Base-by-base conservation (phyloP, 345 rosid species). In the Pseudoturritis turrita region DNA sequence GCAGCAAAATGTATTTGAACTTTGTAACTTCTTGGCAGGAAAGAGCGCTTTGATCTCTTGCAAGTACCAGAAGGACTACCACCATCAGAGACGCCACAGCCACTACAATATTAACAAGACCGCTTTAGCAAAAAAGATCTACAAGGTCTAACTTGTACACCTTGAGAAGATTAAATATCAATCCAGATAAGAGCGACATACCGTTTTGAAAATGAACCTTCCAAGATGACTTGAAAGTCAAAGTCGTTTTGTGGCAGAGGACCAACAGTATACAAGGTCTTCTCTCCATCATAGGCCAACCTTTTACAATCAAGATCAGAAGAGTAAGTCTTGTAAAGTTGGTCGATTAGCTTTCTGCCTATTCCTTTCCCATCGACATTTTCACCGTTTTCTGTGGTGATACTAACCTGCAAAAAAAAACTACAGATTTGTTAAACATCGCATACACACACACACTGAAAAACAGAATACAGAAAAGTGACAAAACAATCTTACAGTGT, bases 281-380 rank as follows among this genome's bases (percentile, higher is more conserved):
- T 87, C 50, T 87, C 96, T 33, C 98, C 97, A 81, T 94, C 98
- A 73, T 87, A 94, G 14, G 91, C 95, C 76, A 89, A 77, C 40
- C 65, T 77, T 72, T 83, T 94, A 54, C 83, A 78, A 60, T 68
- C 81, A 49, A 90, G 85, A 36, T 86, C 96, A 40, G 87, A 77
- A 33, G 81, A 72, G 78, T 87, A 94, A 1, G 87, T 89, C 70
- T 80, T 83, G 81, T 84, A 84, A 61, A 91, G 88, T 65, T 68
- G 84, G 40, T 89, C 89, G 35, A 91, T 82, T 37, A 90, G 60
- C 74, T 85, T 91, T 77, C 97, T 84, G 37, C 92, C 83, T 69
- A 90, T 82, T 29, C 86, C 83, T 80, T 84, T 86, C 56, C 88
- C 87, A 61, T 88, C 81, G 2, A 88, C 86, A 70, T 60, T 51